phyloP scores from a whole-genome alignment of 148 eudicot species.

The Polygonum maritimum region DNA sequence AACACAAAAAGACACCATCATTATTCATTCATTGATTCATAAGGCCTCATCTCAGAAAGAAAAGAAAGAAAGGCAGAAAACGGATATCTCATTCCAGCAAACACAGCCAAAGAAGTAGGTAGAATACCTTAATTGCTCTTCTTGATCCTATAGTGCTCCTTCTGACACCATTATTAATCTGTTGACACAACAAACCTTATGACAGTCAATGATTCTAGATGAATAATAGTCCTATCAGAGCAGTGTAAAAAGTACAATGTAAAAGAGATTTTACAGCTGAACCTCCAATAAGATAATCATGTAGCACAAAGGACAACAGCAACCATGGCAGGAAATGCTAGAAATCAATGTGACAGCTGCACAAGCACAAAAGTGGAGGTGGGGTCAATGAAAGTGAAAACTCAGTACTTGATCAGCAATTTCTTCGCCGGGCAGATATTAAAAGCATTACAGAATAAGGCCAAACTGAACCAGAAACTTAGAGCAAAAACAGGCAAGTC shows the following conservation, averaged over 20 bases:
- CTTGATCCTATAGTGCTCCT: too few species aligned
- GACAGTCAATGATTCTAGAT: background rate
- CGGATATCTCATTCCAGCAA: too few species aligned
- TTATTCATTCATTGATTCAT: background rate
- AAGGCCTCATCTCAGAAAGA: background rate
- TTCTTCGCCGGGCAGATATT: background rate
- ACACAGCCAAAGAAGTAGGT: too few species aligned
- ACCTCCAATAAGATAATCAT: background rate
- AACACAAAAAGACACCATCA: background rate
- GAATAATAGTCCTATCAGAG: background rate
- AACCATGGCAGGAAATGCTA: background rate
- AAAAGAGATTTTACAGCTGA: background rate
- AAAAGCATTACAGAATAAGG: background rate
- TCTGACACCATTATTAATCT: background rate
- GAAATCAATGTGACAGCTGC: background rate
- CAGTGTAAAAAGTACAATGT: background rate
- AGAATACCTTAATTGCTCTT: too few species aligned
- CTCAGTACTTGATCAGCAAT: background rate
- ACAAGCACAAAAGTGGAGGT: slow-evolving; percentile 1
- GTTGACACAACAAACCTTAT: background rate
- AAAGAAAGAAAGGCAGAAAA: too few species aligned
- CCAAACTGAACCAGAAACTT: background rate
- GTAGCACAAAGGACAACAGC: background rate
- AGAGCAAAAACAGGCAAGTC: background rate
- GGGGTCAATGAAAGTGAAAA: slow-evolving; percentile 1